Conservation (phyloP, 352 stramenopile genomes). For the Thalassiosira hispida region DNA sequence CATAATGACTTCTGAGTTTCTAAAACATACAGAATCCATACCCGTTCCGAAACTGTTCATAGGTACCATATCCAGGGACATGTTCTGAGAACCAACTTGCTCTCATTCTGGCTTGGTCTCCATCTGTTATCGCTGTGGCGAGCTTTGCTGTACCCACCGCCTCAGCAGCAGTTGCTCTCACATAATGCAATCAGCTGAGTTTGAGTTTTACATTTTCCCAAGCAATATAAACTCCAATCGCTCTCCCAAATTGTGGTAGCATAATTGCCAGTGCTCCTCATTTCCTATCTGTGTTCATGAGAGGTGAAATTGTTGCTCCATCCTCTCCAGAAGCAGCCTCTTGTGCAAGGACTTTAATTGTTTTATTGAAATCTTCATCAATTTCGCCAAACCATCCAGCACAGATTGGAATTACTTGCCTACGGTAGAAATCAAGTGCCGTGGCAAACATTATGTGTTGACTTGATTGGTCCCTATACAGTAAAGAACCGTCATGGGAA, state of each 20-base stretch:
- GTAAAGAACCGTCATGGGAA: not conserved
- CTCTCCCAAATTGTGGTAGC: not conserved
- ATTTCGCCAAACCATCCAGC: slow-evolving; percentile 16
- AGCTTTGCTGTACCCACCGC: too few relatives aligned
- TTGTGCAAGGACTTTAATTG: slow-evolving; percentile 5
- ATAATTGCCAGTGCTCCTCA: slow-evolving; percentile 18
- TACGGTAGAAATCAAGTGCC: slow-evolving; percentile 8
- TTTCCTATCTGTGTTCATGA: slow-evolving; percentile 26
- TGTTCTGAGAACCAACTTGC: too few relatives aligned
- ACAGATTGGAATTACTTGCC: slow-evolving; percentile 19
- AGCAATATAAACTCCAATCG: slow-evolving; percentile 19
- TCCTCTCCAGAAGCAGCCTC: slow-evolving; percentile 1
- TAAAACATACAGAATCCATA: too few relatives aligned
- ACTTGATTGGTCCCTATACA: slow-evolving; percentile 14
- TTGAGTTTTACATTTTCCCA: slow-evolving; percentile 25
- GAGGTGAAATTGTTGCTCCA: slow-evolving; percentile 1
- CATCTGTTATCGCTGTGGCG: too few relatives aligned
- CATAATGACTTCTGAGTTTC: too few relatives aligned
- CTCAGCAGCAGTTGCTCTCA: too few relatives aligned
- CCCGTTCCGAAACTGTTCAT: too few relatives aligned
- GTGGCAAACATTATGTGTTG: slow-evolving; percentile 6
- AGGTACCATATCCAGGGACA: too few relatives aligned
- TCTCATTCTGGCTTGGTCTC: too few relatives aligned
- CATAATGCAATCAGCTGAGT: not conserved
- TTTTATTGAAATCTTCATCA: slow-evolving; percentile 12